Evolutionary conservation across 2,329 filamentous ascomycete species (phyloP).

Genomic region (Ceratocystis variospora): DNA sequence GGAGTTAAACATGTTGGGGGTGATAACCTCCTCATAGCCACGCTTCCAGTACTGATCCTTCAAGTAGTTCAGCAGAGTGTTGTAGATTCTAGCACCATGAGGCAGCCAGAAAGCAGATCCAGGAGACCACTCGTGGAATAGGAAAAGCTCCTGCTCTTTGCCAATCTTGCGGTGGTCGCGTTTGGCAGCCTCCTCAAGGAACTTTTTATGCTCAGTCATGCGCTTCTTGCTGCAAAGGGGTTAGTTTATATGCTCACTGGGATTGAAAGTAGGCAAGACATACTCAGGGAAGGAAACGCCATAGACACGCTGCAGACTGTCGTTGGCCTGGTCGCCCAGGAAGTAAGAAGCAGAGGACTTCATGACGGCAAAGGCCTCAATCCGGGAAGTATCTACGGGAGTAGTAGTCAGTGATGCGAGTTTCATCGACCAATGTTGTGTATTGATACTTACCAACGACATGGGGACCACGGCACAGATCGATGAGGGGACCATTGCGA

Average conservation of each 20-base stretch:
- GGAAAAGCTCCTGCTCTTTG: conserved; percentile 91
- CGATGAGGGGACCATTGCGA: conserved; percentile 82
- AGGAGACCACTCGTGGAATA: conserved; percentile 89
- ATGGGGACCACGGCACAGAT: conserved; percentile 89
- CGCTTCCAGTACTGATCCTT: conserved; percentile 82
- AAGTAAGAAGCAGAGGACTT: conserved; percentile 67
- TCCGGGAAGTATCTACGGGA: conserved; percentile 58
- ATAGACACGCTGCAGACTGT: conserved; percentile 91
- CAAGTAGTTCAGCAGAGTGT: conserved; percentile 69
- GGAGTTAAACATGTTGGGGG: conserved; percentile 88
- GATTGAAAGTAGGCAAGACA: neutral
- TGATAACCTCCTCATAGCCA: conserved; percentile 87
- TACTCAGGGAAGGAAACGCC: conserved; percentile 63
- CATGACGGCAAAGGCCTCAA: conserved; percentile 90
- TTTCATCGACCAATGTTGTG: neutral
- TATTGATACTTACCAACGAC: conserved; percentile 44
- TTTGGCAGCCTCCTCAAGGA: conserved; percentile 95
- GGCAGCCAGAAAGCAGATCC: conserved; percentile 87
- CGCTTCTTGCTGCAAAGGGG: conserved; percentile 54
- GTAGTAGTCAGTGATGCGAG: neutral
- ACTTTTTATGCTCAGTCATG: conserved; percentile 84
- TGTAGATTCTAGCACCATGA: conserved; percentile 87
- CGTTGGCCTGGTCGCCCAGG: conserved; percentile 71
- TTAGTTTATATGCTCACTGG: conserved; percentile 7
- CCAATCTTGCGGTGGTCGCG: conserved; percentile 90